Evolutionary conservation across 192 early-diverging fungal species (phyloP).

Genomic region (Coemansia sp.): DNA sequence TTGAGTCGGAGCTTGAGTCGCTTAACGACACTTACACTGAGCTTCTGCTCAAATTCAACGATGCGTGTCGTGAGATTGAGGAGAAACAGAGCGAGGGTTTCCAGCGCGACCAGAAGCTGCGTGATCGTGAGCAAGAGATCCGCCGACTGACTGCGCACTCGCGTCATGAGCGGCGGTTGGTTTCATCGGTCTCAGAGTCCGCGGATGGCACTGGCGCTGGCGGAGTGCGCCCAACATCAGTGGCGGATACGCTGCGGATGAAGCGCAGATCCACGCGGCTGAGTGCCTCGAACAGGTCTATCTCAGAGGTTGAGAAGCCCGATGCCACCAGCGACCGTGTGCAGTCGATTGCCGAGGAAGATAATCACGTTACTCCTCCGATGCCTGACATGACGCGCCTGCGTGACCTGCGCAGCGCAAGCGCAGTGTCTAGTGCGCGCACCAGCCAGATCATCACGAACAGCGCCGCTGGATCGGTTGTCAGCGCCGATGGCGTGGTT

Average conservation of each 20-base stretch:
- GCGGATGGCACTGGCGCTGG: neutral
- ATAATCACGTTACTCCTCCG: constrained; percentile 12
- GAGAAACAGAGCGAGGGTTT: constrained; percentile 53
- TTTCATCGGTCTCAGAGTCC: constrained; percentile 8
- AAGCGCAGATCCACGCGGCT: constrained; percentile 23
- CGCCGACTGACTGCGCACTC: constrained; percentile 42
- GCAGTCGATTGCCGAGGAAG: constrained; percentile 10
- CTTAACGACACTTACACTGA: constrained; percentile 59
- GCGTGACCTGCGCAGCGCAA: constrained; percentile 18
- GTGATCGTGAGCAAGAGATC: constrained; percentile 50
- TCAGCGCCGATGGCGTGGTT: constrained; percentile 5
- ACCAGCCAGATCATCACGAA: constrained; percentile 7
- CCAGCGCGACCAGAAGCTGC: constrained; percentile 54
- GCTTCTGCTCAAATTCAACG: constrained; percentile 58
- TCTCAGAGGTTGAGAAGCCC: constrained; percentile 1
- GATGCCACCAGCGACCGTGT: constrained; percentile 8
- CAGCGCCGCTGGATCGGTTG: constrained; percentile 5
- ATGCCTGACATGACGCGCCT: constrained; percentile 36
- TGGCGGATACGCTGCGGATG: constrained; percentile 21
- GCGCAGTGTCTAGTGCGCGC: constrained; percentile 11
- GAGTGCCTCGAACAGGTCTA: neutral
- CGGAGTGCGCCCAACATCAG: constrained; percentile 16
- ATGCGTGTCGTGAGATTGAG: constrained; percentile 55
- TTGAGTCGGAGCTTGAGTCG: constrained; percentile 57
- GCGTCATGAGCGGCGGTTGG: constrained; percentile 15